Base-by-base conservation (phyloP, 1,284 basidiomycete genomes). In the Vanrija pseudolonga region DNA sequence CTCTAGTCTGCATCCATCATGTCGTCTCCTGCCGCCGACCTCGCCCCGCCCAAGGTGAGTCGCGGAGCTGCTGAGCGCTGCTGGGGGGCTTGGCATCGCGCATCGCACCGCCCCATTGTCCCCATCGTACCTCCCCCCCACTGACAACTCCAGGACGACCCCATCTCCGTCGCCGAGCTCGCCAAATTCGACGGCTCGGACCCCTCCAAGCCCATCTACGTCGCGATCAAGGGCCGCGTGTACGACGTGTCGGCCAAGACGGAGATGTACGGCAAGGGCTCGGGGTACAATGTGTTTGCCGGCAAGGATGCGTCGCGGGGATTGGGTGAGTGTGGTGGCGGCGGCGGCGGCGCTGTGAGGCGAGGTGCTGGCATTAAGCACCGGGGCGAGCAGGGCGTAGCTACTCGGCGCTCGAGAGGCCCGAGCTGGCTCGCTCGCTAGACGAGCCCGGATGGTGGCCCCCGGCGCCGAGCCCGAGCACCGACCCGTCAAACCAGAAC, bases 301-400 rank as follows among this genome's bases (percentile, higher is more conserved):
- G 94, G 93, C 43, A 96, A 91, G 77, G 95, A 98, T 67, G 95
- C 85, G 0, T 89, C 87, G 28, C 83, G 80, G 59, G 90, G 87
- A 0, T 78, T 94, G 2, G 90, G 90, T 85, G 82, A 61, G 74
- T 66, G n/a, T 15, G 12, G 40, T 22, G 20, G 17, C 12, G 18
- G 40, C 32, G 32, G 39, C n/a, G 23, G 46, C 42, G 43, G 19
- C 40, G 36, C 15, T 17, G 26, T 4, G 40, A 28, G 26, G 26
- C 12, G n/a, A 3, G 24, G 1, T 24, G 28, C 32, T 12, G 9
- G 19, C 17, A 19, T n/a, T n/a, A n/a, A n/a, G n/a, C n/a, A n/a
- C n/a, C n/a, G n/a, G n/a, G n/a, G n/a, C n/a, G n/a, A n/a, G n/a
- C n/a, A n/a, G n/a, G n/a, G n/a, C n/a, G n/a, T n/a, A n/a, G n/a